Conservation (phyloP, 441 rosid genomes). For the Corymbia citriodora region DNA sequence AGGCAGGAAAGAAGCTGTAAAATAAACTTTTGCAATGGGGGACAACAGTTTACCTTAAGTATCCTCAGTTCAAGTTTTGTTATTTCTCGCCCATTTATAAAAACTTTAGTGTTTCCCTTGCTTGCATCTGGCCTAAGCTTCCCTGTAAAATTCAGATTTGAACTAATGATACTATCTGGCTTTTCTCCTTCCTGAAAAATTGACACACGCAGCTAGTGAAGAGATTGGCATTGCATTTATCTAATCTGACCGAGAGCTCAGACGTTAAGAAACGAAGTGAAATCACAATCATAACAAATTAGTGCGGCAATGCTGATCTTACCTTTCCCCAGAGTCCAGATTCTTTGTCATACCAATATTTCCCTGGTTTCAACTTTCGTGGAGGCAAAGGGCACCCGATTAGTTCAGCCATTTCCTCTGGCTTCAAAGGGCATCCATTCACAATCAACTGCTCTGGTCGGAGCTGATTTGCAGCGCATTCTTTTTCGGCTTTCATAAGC, state of each 20-base stretch:
- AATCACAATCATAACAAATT: slow-evolving; percentile 1
- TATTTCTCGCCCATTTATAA: slow-evolving; percentile 89
- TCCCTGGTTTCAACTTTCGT: slow-evolving; percentile 85
- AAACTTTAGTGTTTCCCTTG: slow-evolving; percentile 87
- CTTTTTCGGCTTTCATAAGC: slow-evolving; percentile 97
- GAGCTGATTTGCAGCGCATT: slow-evolving; percentile 94
- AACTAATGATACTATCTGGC: slow-evolving; percentile 76
- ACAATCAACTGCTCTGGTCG: slow-evolving; percentile 92
- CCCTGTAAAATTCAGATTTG: slow-evolving; percentile 87
- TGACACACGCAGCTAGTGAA: neutral
- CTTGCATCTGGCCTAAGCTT: slow-evolving; percentile 75
- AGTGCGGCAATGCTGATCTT: slow-evolving; percentile 5
- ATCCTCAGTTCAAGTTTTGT: slow-evolving; percentile 86
- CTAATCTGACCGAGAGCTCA: neutral
- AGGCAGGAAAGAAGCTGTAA: neutral
- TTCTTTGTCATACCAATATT: slow-evolving; percentile 98
- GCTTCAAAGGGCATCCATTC: slow-evolving; percentile 74
- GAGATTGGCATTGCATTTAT: neutral
- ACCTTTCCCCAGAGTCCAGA: slow-evolving; percentile 99
- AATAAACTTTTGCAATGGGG: neutral
- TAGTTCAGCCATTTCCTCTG: slow-evolving; percentile 91
- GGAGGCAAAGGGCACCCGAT: slow-evolving; percentile 82
- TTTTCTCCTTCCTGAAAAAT: slow-evolving; percentile 87
- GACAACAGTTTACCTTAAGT: slow-evolving; percentile 46
- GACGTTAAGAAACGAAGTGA: neutral